These are phyloP conservation scores for Phoma sp. DNA, from an alignment of 2,329 filamentous ascomycete species.

Conservation along the genomic window DNA sequence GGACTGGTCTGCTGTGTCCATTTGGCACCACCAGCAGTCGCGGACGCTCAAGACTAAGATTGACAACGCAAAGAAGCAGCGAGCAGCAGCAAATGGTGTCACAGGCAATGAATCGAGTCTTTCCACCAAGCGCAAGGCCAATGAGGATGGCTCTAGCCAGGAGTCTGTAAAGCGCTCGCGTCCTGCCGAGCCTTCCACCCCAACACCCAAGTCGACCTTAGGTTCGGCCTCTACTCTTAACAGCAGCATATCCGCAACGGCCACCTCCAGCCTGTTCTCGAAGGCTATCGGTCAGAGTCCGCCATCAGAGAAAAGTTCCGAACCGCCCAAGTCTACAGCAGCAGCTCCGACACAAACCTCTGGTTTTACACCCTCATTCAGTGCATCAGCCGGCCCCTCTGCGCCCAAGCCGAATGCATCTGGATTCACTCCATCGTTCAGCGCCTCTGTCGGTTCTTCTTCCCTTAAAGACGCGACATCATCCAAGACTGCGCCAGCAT, in stretches of 20 bases:
- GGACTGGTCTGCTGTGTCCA: conserved; percentile 40
- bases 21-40: conserved; percentile 39
- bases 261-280: conserved; percentile 33
- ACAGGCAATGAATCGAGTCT: conserved; percentile 40
- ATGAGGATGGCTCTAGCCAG: conserved; percentile 9
- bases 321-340: conserved; percentile 18
- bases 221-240: conserved; percentile 17
- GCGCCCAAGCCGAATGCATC: conserved; percentile 6
- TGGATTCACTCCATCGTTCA: conserved; percentile 20
- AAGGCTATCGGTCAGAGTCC: conserved; percentile 33
- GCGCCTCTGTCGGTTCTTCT: conserved; percentile 7
- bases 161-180: conserved; percentile 36
- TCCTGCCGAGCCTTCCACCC: conserved; percentile 24
- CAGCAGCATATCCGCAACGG: conserved; percentile 25
- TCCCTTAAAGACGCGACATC: conserved; percentile 1
- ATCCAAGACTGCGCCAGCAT: neutral
- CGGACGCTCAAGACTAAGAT: conserved; percentile 39
- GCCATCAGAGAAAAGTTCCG: conserved; percentile 19
- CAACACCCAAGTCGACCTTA: conserved; percentile 26
- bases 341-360: neutral
- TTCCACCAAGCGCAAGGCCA: conserved; percentile 42
- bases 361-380: conserved; percentile 23
- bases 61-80: conserved; percentile 36
- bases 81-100: conserved; percentile 35
- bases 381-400: conserved; percentile 15